phyloP scores from a whole-genome alignment of 768 basidiomycete species.

The Rhizopogon vesiculosus region DNA sequence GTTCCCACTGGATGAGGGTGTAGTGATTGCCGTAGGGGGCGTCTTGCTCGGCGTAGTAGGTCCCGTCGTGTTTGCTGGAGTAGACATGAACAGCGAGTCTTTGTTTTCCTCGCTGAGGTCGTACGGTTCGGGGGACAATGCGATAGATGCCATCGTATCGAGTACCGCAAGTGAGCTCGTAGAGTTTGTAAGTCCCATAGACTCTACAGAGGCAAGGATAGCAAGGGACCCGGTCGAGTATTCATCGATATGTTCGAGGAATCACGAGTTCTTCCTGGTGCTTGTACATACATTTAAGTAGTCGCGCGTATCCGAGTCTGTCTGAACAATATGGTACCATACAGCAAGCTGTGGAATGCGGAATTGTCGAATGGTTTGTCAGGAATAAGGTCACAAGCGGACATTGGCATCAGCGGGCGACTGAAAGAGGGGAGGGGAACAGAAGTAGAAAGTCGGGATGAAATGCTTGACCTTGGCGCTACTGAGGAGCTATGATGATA shows the following conservation, averaged over 20 bases:
- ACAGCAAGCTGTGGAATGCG: constrained; percentile 6
- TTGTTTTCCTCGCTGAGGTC: constrained; percentile 14
- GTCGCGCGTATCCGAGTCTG: constrained; percentile 4
- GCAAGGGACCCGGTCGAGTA: constrained; percentile 9
- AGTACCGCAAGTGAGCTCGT: constrained; percentile 6
- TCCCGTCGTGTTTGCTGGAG: constrained; percentile 14
- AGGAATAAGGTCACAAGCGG: constrained; percentile 1
- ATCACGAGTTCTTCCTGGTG: constrained; percentile 9
- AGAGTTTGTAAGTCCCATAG: not conserved
- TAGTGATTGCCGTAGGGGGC: constrained; percentile 3
- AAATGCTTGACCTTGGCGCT: constrained; percentile 13
- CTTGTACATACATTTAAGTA: constrained; percentile 1
- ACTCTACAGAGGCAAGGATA: not conserved
- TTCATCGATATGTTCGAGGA: constrained; percentile 19
- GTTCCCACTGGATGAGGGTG: constrained; percentile 12
- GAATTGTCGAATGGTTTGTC: constrained; percentile 19
- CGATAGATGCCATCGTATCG: constrained; percentile 6
- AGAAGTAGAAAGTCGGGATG: constrained; percentile 19
- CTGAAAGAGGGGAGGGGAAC: constrained; percentile 6
- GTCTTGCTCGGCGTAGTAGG: constrained; percentile 24
- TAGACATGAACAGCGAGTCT: constrained; percentile 15
- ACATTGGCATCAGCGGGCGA: not conserved
- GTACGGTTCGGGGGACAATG: constrained; percentile 7
- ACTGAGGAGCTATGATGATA: constrained; percentile 18
- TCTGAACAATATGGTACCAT: not conserved